A percentile compares a stretch with the other conserved stretches of the same genome.
Evolutionary conservation across 2,329 filamentous ascomycete genomes (phyloP).

Genomic region (Decorospora gaudefroyi): DNA sequence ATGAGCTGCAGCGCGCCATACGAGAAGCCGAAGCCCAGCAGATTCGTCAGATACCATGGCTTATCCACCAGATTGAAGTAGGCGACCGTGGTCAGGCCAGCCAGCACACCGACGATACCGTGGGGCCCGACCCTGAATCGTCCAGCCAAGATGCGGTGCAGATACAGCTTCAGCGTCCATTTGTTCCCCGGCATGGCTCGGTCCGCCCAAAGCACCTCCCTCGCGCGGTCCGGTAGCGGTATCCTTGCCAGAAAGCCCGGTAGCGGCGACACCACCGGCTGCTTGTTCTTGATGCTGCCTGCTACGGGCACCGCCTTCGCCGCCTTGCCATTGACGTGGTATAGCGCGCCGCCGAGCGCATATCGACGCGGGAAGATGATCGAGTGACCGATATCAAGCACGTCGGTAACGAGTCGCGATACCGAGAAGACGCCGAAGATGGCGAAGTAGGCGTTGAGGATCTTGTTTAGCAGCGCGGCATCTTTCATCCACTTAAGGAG

Average conservation of each 20-base stretch:
- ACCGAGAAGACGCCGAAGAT: conserved; percentile 77
- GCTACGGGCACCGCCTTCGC: conserved; percentile 42
- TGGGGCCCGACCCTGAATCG: conserved; percentile 60
- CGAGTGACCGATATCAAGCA: conserved; percentile 65
- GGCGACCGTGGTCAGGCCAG: conserved; percentile 60
- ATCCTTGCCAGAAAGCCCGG: conserved; percentile 56
- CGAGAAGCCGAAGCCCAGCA: conserved; percentile 84
- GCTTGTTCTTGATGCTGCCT: conserved; percentile 28
- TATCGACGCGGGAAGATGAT: conserved; percentile 77
- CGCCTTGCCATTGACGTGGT: conserved; percentile 50
- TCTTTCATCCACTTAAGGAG: conserved; percentile 88
- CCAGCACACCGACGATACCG: conserved; percentile 60
- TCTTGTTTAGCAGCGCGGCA: conserved; percentile 77
- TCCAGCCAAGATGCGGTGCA: conserved; percentile 57
- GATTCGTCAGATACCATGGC: conserved; percentile 76
- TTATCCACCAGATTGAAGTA: conserved; percentile 68
- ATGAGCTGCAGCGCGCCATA: conserved; percentile 81
- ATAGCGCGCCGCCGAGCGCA: conserved; percentile 56
- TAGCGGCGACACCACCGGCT: conserved; percentile 52
- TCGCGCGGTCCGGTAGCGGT: conserved; percentile 49
- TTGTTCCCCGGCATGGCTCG: conserved; percentile 57
- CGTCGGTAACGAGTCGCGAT: conserved; percentile 73
- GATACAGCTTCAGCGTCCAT: conserved; percentile 56
- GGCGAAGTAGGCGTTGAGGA: conserved; percentile 83
- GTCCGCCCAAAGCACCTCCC: conserved; percentile 54